Percentiles rank a stretch among this genome's conserved stretches.
phyloP scores from a whole-genome alignment of 441 rosid genomes.

The Aquilaria agallochum region DNA sequence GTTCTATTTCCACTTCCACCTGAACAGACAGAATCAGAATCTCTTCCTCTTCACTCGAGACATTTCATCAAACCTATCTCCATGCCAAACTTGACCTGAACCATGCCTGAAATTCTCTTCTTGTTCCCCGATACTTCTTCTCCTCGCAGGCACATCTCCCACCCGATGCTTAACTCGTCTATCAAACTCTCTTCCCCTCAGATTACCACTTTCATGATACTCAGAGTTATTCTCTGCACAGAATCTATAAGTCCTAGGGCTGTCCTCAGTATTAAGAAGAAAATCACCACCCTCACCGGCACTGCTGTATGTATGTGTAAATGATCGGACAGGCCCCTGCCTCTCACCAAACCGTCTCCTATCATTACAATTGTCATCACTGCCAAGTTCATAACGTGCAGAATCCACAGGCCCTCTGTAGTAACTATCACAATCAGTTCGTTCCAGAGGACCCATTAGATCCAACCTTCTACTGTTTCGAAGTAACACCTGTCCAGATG shows the following conservation, averaged over 20 bases:
- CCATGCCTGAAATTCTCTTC: constrained; percentile 53
- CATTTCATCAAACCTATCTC: constrained; percentile 46
- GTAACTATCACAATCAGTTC: constrained; percentile 48
- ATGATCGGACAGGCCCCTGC: constrained; percentile 55
- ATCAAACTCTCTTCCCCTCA: constrained; percentile 58
- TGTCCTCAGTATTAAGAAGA: constrained; percentile 44
- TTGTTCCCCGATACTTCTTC: constrained; percentile 50
- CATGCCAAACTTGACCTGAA: constrained; percentile 36
- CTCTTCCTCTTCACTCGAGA: constrained; percentile 54
- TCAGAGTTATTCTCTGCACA: constrained; percentile 40
- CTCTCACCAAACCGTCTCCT: constrained; percentile 71
- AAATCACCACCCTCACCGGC: constrained; percentile 42
- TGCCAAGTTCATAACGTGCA: constrained; percentile 54
- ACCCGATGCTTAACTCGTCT: constrained; percentile 49
- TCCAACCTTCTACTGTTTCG: constrained; percentile 57
- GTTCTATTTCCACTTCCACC: no score
- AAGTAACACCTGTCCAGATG: constrained; percentile 46
- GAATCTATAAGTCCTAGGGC: constrained; percentile 48
- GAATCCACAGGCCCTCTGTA: constrained; percentile 54
- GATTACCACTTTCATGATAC: constrained; percentile 44
- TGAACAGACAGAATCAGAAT: constrained; percentile 30
- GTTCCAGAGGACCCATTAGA: constrained; percentile 55
- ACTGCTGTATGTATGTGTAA: constrained; percentile 49
- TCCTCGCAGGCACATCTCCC: constrained; percentile 57
- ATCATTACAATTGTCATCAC: constrained; percentile 56